Conservation (phyloP, 345 rosid species). For the Camelina neglecta region DNA sequence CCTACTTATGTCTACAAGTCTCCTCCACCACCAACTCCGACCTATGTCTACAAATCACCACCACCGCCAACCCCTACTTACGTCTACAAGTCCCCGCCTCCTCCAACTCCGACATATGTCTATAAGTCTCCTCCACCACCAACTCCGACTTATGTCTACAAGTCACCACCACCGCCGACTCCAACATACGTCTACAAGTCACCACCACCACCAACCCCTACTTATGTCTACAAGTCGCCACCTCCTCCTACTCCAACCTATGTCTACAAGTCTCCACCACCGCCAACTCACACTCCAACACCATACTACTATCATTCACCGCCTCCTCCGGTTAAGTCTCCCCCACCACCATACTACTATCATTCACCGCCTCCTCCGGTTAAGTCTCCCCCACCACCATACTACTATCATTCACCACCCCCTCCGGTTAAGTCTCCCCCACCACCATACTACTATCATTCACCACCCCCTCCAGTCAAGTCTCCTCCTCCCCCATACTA, state of each 20-base stretch:
- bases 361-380: too few species aligned
- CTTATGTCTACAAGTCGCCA: constrained; percentile 46
- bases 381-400: too few species aligned
- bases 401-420: too few species aligned
- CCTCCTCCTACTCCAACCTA: constrained; percentile 43
- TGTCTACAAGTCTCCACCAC: constrained; percentile 45
- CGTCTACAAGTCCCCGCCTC: constrained; percentile 6
- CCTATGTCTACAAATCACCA: constrained; percentile 20
- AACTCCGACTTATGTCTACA: not conserved
- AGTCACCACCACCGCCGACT: not conserved
- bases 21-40: not conserved
- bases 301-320: too few species aligned
- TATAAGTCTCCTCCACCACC: constrained; percentile 57
- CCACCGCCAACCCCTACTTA: constrained; percentile 16
- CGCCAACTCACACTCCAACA: constrained; percentile 42
- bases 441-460: too few species aligned
- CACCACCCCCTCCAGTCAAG: too few species aligned
- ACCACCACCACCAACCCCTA: constrained; percentile 12
- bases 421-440: too few species aligned
- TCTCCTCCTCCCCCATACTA: too few species aligned
- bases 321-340: too few species aligned
- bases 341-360: too few species aligned
- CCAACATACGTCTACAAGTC: constrained; percentile 7
- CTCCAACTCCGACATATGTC: constrained; percentile 17
- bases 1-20: not conserved